Base-by-base conservation (phyloP, 1,284 basidiomycete species). In the Mycosarcoma mackinlayi region DNA sequence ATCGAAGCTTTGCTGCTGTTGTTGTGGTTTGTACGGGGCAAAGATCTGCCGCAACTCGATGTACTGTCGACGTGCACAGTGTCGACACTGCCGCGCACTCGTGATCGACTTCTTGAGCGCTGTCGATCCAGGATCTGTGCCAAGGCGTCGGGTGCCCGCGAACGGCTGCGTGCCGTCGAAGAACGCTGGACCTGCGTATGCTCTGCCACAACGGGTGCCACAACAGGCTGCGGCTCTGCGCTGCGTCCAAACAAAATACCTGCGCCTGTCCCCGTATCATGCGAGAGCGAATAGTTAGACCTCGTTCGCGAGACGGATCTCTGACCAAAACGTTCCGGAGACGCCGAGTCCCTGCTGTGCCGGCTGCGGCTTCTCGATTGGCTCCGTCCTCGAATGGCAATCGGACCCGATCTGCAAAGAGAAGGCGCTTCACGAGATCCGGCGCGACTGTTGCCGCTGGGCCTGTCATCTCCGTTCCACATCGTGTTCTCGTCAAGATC, bases 401-500 rank as follows among this genome's bases (percentile, higher is more conserved):
- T 66, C 2, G 69, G 59, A 23, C 41, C 38, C 4, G 52, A 35
- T 5, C 68, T 37, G 41, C 46, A 47, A 3, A 53, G 27, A 18
- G 58, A 62, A n/a, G 40, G 25, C 6, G 44, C 25, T 2, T 30
- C 44, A 13, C 45, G 45, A 5, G 52, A 58, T 14, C 52, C 60
- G 8, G 51, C 41, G 23, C 66, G 51, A 25, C 46, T 54, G 16
- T 51, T 47, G 56, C 45, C 61, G 61, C 57, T 53, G 2, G 39
- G 42, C 4, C 42, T 46, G 5, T 58, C 54, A 8, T 71, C 68
- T 9, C 58, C 68, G n/a, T 54, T 72, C 69, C 69, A 72, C 0
- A 56, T 72, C 14, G 64, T 59, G 54, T 72, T 72, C 48, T 72
- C 69, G 45, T 72, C 69, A 6, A 72, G 53, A 35, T 72, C 69